Base-by-base conservation (phyloP, 2,329 filamentous ascomycete genomes). In the Daldinia sp. region DNA sequence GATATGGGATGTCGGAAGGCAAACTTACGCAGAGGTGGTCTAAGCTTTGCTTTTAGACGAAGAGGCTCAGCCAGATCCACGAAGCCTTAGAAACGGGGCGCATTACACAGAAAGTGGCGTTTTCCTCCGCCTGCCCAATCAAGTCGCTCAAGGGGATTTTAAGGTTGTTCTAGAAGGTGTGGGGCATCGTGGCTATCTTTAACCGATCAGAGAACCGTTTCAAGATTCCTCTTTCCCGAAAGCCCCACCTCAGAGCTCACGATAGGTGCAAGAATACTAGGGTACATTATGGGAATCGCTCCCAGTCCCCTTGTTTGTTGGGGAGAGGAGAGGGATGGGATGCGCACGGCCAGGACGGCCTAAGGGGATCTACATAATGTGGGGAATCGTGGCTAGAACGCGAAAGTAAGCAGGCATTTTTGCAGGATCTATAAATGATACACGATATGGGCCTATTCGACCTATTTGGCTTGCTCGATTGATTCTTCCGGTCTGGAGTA, bases 151-250 rank as follows among this genome's bases (percentile, higher is more conserved):
- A n/a, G n/a, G 9, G 11, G 10, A 11, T 41, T 61, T 62, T 63
- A 59, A 65, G 45, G 55, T 62, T 65, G 51, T 65, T 67, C 65
- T 62, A 60, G 58, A 63, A 63, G 55, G 23, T 55, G 49, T 58
- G 63, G 63, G 52, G 41, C 10, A 8, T 30, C 13, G n/a, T 37
- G 32, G 34, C 59, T 39, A 55, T 30, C n/a, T 47, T 55, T 61
- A 58, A 15, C 60, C 56, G 60, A 47, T 63, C 47, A 53, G 53
- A 63, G 41, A 48, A 52, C 11, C 11, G 59, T 63, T 63, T 66
- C 60, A 66, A 52, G 35, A 58, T 55, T 61, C 50, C 25, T 58
- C 47, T 29, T 37, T 50, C 39, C 52, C 57, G 43, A 27, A 29
- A 30, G 30, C 43, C 47, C 59, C 58, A 52, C 55, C n/a, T n/a